Percentiles rank a stretch among this genome's conserved stretches.
These are phyloP conservation scores for Diplogelasinospora grovesii DNA, from an alignment of 495 filamentous ascomycete genomes.

Conservation along the genomic window DNA sequence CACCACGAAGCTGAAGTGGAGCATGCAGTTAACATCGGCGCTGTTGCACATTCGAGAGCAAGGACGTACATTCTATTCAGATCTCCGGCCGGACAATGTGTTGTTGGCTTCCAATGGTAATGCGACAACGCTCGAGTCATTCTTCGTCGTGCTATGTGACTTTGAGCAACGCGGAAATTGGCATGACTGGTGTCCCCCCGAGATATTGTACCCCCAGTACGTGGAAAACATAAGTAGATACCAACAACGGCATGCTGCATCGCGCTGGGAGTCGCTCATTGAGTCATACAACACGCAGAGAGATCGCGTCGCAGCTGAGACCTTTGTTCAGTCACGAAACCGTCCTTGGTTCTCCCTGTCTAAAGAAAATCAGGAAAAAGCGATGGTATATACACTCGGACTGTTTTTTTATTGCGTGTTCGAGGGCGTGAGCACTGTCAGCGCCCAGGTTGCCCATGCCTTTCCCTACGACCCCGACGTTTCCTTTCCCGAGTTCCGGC, in stretches of 20 bases:
- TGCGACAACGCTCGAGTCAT: too few relatives aligned
- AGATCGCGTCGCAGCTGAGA: not conserved
- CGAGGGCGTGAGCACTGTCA: conserved; percentile 3
- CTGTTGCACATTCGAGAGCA: not conserved
- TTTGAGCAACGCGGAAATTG: conserved; percentile 5
- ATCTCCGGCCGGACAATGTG: conserved; percentile 5
- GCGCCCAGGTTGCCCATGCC: not conserved
- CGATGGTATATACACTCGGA: conserved; percentile 1
- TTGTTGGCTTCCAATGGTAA: not conserved
- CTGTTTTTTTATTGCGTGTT: conserved; percentile 4
- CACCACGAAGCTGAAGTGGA: not conserved
- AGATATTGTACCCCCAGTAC: conserved; percentile 4
- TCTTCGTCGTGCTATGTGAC: conserved; percentile 1
- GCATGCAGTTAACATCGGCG: not conserved
- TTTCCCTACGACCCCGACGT: not conserved
- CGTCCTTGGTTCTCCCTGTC: conserved; percentile 3
- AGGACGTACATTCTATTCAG: conserved; percentile 2
- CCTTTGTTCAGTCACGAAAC: not conserved
- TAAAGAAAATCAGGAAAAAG: conserved; percentile 1
- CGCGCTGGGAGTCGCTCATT: not conserved
- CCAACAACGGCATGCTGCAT: not conserved
- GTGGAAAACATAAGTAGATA: not conserved
- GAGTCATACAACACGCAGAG: not conserved
- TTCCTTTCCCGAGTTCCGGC: not conserved
- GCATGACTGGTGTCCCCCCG: conserved; percentile 6